Conservation (phyloP, 2,329 filamentous ascomycete genomes). For the Verticillium zaregamsianum region DNA sequence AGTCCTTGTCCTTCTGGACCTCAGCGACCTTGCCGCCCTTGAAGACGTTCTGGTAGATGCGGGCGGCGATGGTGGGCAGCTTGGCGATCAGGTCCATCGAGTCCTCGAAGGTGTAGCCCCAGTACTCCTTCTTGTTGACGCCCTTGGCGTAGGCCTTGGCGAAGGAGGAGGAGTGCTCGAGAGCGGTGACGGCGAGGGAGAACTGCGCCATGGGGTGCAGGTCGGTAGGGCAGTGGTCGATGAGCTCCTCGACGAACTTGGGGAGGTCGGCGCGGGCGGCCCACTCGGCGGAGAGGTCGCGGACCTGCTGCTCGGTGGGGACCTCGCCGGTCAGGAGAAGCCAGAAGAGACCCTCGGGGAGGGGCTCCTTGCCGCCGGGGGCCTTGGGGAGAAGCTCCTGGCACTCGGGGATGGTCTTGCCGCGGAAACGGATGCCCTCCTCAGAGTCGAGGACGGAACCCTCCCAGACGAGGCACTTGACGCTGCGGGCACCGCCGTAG, state of each 20-base stretch:
- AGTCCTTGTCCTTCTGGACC: conserved; percentile 98
- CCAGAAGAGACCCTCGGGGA: conserved; percentile 99
- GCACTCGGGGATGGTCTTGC: conserved; percentile 98
- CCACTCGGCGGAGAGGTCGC: conserved; percentile 97
- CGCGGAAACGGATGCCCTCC: conserved; percentile 99
- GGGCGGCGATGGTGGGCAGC: conserved; percentile 94
- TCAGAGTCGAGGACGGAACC: conserved; percentile 96
- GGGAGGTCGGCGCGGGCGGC: conserved; percentile 94
- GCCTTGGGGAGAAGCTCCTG: conserved; percentile 97
- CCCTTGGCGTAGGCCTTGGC: conserved; percentile 98
- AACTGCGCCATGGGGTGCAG: conserved; percentile 99
- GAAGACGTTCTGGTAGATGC: conserved; percentile 99
- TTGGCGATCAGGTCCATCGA: conserved; percentile 99
- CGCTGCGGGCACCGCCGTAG: conserved; percentile 97
- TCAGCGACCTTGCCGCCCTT: conserved; percentile 98
- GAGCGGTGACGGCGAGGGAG: conserved; percentile 93
- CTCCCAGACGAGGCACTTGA: conserved; percentile 99
- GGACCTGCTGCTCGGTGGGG: conserved; percentile 95
- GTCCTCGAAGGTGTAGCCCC: conserved; percentile 98
- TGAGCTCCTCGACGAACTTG: conserved; percentile 98
- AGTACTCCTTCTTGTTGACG: conserved; percentile 99
- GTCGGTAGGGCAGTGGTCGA: conserved; percentile 98
- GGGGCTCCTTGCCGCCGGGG: conserved; percentile 91
- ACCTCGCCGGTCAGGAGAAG: conserved; percentile 97
- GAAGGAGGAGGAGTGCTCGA: conserved; percentile 97